phyloP scores from a whole-genome alignment of 2,329 filamentous ascomycete species.

The Penicillium aurantiogriseum region DNA sequence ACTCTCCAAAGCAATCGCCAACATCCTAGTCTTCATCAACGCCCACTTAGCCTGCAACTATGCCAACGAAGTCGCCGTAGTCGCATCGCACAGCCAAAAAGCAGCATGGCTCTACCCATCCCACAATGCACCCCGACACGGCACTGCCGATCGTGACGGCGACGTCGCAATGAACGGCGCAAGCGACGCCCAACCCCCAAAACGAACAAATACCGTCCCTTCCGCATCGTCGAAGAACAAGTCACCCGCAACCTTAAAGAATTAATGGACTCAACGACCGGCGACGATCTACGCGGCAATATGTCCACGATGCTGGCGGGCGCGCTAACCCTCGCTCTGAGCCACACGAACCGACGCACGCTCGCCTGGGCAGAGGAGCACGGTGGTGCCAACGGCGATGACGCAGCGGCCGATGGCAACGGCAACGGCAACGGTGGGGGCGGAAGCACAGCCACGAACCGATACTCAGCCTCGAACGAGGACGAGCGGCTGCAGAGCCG shows the following conservation, averaged over 20 bases:
- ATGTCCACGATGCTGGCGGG: constrained; percentile 87
- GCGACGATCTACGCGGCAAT: constrained; percentile 57
- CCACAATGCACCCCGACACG: constrained; percentile 10
- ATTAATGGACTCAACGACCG: constrained; percentile 69
- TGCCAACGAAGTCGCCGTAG: constrained; percentile 85
- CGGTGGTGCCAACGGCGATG: constrained; percentile 40
- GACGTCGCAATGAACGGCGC: constrained; percentile 60
- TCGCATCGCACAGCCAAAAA: constrained; percentile 83
- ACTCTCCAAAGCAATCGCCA: constrained; percentile 78
- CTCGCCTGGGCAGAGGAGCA: constrained; percentile 63
- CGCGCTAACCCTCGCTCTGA: constrained; percentile 82
- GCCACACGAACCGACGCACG: constrained; percentile 82
- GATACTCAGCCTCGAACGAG: constrained; percentile 25
- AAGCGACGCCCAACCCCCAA: constrained; percentile 35
- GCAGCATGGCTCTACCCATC: constrained; percentile 87
- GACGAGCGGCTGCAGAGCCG: constrained; percentile 64
- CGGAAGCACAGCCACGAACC: constrained; percentile 29
- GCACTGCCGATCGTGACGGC: constrained; percentile 37
- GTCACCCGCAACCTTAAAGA: constrained; percentile 70
- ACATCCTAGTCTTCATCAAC: constrained; percentile 94
- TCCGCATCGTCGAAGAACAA: constrained; percentile 79
- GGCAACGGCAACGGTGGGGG: constrained; percentile 37
- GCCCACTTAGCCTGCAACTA: constrained; percentile 93
- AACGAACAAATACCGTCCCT: constrained; percentile 92
- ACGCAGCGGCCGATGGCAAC: constrained; percentile 37